Base-by-base conservation (phyloP, 139 green algal genomes). In the Gonium pectorale region DNA sequence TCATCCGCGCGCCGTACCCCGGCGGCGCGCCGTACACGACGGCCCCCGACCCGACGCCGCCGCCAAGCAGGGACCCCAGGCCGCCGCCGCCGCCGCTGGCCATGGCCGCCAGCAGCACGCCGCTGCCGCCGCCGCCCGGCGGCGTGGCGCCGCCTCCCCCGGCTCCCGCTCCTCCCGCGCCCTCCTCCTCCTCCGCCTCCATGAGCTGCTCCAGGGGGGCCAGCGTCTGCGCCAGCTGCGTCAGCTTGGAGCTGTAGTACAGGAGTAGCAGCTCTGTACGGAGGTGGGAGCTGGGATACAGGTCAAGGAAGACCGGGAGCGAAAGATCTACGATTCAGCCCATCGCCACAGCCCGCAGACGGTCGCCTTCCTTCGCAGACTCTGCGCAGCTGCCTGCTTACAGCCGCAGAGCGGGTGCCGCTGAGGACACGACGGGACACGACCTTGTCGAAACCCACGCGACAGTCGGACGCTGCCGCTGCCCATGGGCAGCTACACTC, bases 171-270 rank as follows among this genome's bases (percentile, higher is more conserved):
- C 8, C 40, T 74, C n/a, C 38, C 33, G 5, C 38, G 27, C 4
- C 64, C 63, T 9, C 68, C 44, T 86, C 52, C 69, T 66, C 52
- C 41, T 81, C 38, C 31, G 38, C 40, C 75, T 83, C 52, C 77
- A 71, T 40, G 46, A 69, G 69, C 38, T 56, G 38, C 74, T 80
- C 80, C 69, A 40, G 69, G 52, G 52, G 86, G 29, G 38, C 88
- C 26, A 83, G 59, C 7, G 43, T 51, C 33, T 83, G 56, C n/a
- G 77, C 86, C 37, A 93, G 85, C 78, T 89, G 56, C 2, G 41
- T 33, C n/a, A 93, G 81, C 87, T 89, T 90, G 46, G 46, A 41
- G 46, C 59, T 44, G 60, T 81, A 90, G 78, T 92, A 90, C 6
- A 67, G 40, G n/a, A 80, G 73, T 71, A 93, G 79, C 49, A 92